These are phyloP conservation scores for Chionographis japonica DNA, from an alignment of 106 monocot genomes.

Conservation along the genomic window DNA sequence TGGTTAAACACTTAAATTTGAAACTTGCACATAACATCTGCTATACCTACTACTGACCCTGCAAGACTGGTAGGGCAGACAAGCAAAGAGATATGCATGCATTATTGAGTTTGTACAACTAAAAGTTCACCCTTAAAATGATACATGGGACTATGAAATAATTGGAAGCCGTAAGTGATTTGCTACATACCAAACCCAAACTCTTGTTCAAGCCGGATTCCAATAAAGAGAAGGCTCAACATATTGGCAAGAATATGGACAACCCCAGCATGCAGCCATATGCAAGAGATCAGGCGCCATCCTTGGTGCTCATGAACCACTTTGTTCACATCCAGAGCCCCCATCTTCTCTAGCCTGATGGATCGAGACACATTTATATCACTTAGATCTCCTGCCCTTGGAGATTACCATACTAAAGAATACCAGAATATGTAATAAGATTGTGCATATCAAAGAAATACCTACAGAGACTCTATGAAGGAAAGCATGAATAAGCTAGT, in stretches of 20 bases:
- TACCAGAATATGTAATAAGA: too few species aligned
- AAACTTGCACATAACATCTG: too few species aligned
- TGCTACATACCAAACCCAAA: constrained; percentile 75
- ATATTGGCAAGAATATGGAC: constrained; percentile 84
- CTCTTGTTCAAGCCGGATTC: constrained; percentile 75
- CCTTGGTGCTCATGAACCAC: constrained; percentile 53
- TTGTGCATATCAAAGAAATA: too few species aligned
- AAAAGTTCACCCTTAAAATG: too few species aligned
- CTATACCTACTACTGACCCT: too few species aligned
- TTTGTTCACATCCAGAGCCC: constrained; percentile 59
- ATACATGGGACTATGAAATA: neutral
- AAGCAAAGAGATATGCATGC: neutral
- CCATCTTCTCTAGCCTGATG: constrained; percentile 66
- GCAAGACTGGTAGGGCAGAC: too few species aligned
- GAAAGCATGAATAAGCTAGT: too few species aligned
- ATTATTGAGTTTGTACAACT: neutral
- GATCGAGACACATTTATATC: neutral
- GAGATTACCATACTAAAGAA: neutral
- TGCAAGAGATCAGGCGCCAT: constrained; percentile 80
- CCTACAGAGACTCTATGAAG: too few species aligned
- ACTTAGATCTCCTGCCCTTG: neutral
- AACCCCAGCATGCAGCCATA: constrained; percentile 88
- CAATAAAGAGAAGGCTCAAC: constrained; percentile 72
- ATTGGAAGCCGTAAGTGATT: neutral
- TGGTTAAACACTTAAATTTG: too few species aligned